These are phyloP conservation scores for Scedosporium boydii DNA, from an alignment of 2,329 filamentous ascomycete genomes.

Conservation along the genomic window DNA sequence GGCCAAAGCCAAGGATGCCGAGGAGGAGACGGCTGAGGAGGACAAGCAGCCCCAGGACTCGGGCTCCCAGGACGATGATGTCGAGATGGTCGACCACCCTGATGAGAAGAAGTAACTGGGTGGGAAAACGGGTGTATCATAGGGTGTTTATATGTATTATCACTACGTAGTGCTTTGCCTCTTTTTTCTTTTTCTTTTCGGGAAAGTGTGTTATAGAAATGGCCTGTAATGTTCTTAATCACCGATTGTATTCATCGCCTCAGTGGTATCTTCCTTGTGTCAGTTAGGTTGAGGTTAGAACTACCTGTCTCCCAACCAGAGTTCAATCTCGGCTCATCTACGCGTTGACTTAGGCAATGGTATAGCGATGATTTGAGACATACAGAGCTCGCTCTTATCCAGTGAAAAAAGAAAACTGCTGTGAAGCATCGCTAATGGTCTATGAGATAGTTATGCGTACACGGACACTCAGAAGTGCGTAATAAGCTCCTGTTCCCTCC, in stretches of 20 bases:
- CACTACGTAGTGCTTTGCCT: not conserved
- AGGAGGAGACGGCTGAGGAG: not conserved
- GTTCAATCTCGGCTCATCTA: too few relatives aligned
- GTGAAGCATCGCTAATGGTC: not conserved
- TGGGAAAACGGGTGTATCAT: not conserved
- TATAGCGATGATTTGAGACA: too few relatives aligned
- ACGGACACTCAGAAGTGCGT: too few relatives aligned
- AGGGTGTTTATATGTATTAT: constrained; percentile 8
- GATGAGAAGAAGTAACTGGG: constrained; percentile 3
- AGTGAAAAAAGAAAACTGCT: not conserved
- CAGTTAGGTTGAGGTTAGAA: too few relatives aligned
- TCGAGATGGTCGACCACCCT: constrained; percentile 2
- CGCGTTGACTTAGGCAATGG: too few relatives aligned
- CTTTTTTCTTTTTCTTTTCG: constrained; percentile 3
- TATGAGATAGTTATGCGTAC: not conserved
- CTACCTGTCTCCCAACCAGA: too few relatives aligned
- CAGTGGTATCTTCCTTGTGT: too few relatives aligned
- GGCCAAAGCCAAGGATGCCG: not conserved
- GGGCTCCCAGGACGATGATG: not conserved
- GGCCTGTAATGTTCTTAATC: not conserved
- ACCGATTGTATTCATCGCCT: not conserved
- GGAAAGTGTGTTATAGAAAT: not conserved
- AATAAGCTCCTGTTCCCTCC: too few relatives aligned
- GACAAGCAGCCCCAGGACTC: not conserved
- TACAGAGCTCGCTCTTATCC: too few relatives aligned